A percentile compares a stretch with the other conserved stretches of the same genome.
Conservation (phyloP, 2,329 filamentous ascomycete genomes). For the Claviceps africana region DNA sequence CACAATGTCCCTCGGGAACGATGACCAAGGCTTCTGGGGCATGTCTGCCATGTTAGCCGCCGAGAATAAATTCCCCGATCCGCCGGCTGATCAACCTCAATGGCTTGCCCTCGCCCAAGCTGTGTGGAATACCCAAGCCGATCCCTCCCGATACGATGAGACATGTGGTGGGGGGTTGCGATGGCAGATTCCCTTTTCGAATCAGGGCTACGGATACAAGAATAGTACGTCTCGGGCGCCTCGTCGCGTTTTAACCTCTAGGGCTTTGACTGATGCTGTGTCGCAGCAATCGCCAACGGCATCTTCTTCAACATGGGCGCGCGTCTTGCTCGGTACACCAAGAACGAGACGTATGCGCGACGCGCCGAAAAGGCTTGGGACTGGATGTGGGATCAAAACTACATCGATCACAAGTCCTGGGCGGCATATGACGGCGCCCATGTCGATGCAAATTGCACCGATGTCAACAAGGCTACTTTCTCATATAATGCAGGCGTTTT, state of each 20-base stretch:
- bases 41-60: conserved; percentile 54
- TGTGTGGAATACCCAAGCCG: conserved; percentile 50
- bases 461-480: conserved; percentile 49
- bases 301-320: conserved; percentile 52
- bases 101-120: conserved; percentile 55
- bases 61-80: conserved; percentile 49
- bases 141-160: conserved; percentile 46
- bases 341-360: conserved; percentile 48
- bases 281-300: conserved; percentile 42
- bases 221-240: conserved; percentile 30
- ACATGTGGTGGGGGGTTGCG: conserved; percentile 56
- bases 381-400: conserved; percentile 40
- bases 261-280: neutral
- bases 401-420: conserved; percentile 46
- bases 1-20: conserved; percentile 48
- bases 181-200: conserved; percentile 66
- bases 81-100: conserved; percentile 36
- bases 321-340: conserved; percentile 57
- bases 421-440: conserved; percentile 52
- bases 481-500: conserved; percentile 52
- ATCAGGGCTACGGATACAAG: conserved; percentile 66
- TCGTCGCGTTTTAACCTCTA: neutral
- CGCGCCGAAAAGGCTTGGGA: conserved; percentile 49
- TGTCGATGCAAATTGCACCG: conserved; percentile 42
- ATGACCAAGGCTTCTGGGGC: conserved; percentile 60